Evolutionary conservation across 805 yeast species (phyloP).

Genomic region (Candida ficus): DNA sequence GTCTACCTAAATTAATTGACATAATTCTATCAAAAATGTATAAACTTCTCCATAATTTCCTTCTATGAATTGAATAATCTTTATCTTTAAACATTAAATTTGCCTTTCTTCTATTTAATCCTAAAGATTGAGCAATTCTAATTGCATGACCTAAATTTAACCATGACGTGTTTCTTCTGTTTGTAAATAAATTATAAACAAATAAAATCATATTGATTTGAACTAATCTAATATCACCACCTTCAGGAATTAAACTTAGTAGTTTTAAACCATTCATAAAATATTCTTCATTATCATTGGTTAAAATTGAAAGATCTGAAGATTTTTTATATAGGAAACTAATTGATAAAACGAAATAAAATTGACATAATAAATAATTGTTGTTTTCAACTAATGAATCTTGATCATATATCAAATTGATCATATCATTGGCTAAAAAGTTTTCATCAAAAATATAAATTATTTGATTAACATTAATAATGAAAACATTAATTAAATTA

Average conservation of each 20-base stretch:
- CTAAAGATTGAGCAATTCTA: slow-evolving; percentile 34
- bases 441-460: slow-evolving; percentile 27
- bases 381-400: neutral
- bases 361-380: slow-evolving; percentile 24
- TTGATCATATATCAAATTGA: neutral
- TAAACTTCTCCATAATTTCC: slow-evolving; percentile 26
- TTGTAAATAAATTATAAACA: slow-evolving; percentile 31
- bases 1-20: slow-evolving; percentile 30
- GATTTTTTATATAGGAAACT: slow-evolving; percentile 31
- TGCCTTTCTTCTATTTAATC: slow-evolving; percentile 29
- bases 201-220: slow-evolving; percentile 31
- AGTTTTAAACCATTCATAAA: slow-evolving; percentile 30
- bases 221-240: slow-evolving; percentile 33
- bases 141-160: slow-evolving; percentile 32
- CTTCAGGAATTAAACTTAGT: slow-evolving; percentile 27
- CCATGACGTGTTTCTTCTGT: slow-evolving; percentile 35
- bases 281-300: slow-evolving; percentile 17
- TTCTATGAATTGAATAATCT: slow-evolving; percentile 20
- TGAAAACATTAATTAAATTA: neutral
- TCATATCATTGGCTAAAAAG: slow-evolving; percentile 21
- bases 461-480: neutral
- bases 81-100: slow-evolving; percentile 26
- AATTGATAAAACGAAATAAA: slow-evolving; percentile 33
- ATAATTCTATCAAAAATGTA: slow-evolving; percentile 27
- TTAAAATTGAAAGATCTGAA: slow-evolving; percentile 3